Base-by-base conservation (phyloP, 2,329 filamentous ascomycete species). In the Pyricularia sp. region DNA sequence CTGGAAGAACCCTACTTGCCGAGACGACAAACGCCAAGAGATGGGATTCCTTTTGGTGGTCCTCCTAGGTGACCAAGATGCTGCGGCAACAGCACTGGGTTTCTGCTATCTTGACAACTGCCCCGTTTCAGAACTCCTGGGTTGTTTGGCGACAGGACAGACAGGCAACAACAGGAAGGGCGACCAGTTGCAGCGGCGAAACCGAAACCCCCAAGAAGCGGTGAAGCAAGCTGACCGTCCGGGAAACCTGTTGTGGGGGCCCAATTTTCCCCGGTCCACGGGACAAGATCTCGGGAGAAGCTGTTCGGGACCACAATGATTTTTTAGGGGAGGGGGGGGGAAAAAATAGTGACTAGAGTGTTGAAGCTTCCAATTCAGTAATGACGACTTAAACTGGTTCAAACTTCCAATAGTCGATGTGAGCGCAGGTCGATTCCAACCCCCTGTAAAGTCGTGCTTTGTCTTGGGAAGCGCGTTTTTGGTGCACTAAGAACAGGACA, bases 181-280 rank as follows among this genome's bases (percentile, higher is more conserved):
- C 25, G 23, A 61, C 10, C 23, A 61, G 58, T 61, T 63, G 59
- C 25, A 63, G 59, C 59, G 59, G 26, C 23, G 23, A 28, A 61
- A 61, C 11, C 58, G 58, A 25, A 28, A 50, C 42, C 42, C 26
- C 25, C 59, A 63, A 63, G 59, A 63, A 28, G 59, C 59, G 59
- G 59, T 63, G 59, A 63, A 63, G 59, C 25, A 28, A 11, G 59
- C 10, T 63, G 59, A 63, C 59, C n/a, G 59, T 63, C 59, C 59
- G 25, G 59, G 59, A 63, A 63, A 63, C 59, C 59, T 63, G 59
- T 30, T 63, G 50, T n/a, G 50, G 58, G 59, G 59, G 25, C 59
- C 59, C 59, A 63, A 26, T 61, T 26, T 61, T 63, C 59, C 59
- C 59, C 59, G 59, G 59, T 28, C 59, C 59, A 63, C 59, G 59